A percentile compares a stretch with the other conserved stretches of the same genome.
phyloP scores from a whole-genome alignment of 106 monocot genomes.

The Allium fistulosum region DNA sequence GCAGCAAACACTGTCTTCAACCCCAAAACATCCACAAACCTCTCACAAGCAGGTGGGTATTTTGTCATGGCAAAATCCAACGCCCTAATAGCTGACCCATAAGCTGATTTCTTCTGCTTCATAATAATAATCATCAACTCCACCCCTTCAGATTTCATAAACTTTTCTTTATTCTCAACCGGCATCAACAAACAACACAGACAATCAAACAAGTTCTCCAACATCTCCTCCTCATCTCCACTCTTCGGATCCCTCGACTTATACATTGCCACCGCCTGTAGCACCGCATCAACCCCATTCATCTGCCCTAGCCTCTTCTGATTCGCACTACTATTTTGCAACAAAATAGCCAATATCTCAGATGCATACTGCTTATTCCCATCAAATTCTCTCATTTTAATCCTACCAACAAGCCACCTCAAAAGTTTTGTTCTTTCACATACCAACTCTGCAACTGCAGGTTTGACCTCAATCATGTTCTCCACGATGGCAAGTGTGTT shows the following conservation, averaged over 20 bases:
- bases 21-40: constrained; percentile 95
- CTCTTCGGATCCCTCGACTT: constrained; percentile 94
- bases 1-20: constrained; percentile 95
- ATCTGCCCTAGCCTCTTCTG: constrained; percentile 91
- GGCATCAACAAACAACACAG: constrained; percentile 95
- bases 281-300: constrained; percentile 87
- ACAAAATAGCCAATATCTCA: constrained; percentile 80
- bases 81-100: constrained; percentile 65
- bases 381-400: constrained; percentile 85
- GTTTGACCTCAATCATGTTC: constrained; percentile 84
- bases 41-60: constrained; percentile 86
- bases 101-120: constrained; percentile 97
- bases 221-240: constrained; percentile 93
- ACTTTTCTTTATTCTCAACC: constrained; percentile 90
- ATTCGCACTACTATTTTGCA: constrained; percentile 81
- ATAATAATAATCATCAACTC: constrained; percentile 97
- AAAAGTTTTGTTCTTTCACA: constrained; percentile 87
- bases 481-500: constrained; percentile 72
- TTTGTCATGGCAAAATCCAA: constrained; percentile 99
- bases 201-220: constrained; percentile 96
- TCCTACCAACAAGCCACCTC: constrained; percentile 57
- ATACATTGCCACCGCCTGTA: constrained; percentile 96
- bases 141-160: constrained; percentile 85
- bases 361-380: constrained; percentile 88
- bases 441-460: constrained; percentile 68